These are phyloP conservation scores for Boletus fagicola DNA, from an alignment of 768 basidiomycete genomes.

Conservation along the genomic window DNA sequence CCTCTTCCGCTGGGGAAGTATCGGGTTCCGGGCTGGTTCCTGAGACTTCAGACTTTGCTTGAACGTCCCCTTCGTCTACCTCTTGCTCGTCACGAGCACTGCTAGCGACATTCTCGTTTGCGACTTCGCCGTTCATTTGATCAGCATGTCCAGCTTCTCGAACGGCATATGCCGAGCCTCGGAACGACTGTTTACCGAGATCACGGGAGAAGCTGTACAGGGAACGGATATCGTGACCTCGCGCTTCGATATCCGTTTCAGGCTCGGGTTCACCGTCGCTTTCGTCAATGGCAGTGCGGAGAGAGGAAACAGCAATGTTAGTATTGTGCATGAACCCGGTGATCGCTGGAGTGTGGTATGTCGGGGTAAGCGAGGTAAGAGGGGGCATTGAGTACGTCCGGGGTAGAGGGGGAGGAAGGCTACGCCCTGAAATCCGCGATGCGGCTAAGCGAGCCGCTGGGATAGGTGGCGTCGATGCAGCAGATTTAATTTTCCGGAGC, in stretches of 20 bases:
- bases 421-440: slow-evolving; percentile 32
- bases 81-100: slow-evolving; percentile 14
- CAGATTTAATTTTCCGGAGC: slow-evolving; percentile 36
- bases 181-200: slow-evolving; percentile 28
- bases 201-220: slow-evolving; percentile 35
- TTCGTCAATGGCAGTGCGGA: slow-evolving; percentile 36
- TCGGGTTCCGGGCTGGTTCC: slow-evolving; percentile 19
- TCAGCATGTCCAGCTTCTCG: slow-evolving; percentile 23
- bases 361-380: slow-evolving; percentile 26
- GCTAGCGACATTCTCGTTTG: slow-evolving; percentile 12
- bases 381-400: slow-evolving; percentile 36
- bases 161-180: slow-evolving; percentile 24
- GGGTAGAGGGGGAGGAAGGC: slow-evolving; percentile 30
- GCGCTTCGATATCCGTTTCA: slow-evolving; percentile 32
- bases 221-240: slow-evolving; percentile 31
- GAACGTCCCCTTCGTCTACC: slow-evolving; percentile 3
- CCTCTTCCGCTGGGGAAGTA: slow-evolving; percentile 24
- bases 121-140: slow-evolving; percentile 23
- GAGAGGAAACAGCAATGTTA: slow-evolving; percentile 36
- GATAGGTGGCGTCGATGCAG: slow-evolving; percentile 35
- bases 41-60: slow-evolving; percentile 17
- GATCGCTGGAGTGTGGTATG: slow-evolving; percentile 27
- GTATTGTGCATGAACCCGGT: slow-evolving; percentile 36
- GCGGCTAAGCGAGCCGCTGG: slow-evolving; percentile 34
- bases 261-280: slow-evolving; percentile 35